A percentile compares a stretch with the other conserved stretches of the same genome.
Conservation (phyloP, 441 rosid genomes). For the Populus hybrid region DNA sequence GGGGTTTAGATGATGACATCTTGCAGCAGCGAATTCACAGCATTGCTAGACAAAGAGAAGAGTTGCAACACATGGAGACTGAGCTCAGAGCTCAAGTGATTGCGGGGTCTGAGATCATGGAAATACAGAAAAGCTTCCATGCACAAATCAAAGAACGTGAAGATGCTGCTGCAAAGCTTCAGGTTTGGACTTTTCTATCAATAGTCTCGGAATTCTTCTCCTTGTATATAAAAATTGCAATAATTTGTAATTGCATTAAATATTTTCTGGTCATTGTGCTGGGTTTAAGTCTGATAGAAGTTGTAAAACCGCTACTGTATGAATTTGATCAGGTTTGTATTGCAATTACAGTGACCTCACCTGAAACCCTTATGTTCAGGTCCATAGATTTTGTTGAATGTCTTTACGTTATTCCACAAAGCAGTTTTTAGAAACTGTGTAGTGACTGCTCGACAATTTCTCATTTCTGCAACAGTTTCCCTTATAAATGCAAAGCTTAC, state of each 20-base stretch:
- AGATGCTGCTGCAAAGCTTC: constrained; percentile 62
- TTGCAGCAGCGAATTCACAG: constrained; percentile 61
- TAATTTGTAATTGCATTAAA: not conserved
- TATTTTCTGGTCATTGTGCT: not conserved
- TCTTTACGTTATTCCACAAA: not conserved
- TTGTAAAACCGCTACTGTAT: not conserved
- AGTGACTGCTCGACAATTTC: not conserved
- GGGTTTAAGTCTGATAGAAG: not conserved
- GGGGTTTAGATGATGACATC: constrained; percentile 46
- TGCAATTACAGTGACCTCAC: not conserved
- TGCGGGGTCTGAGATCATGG: constrained; percentile 58
- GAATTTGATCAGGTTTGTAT: not conserved
- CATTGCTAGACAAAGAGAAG: constrained; percentile 67
- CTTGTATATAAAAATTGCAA: not conserved
- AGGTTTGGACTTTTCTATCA: constrained; percentile 40
- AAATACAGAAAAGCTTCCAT: constrained; percentile 55
- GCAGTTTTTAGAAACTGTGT: not conserved
- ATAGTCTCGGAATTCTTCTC: not conserved
- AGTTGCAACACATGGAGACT: constrained; percentile 71
- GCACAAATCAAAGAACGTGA: constrained; percentile 61
- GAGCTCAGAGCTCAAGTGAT: constrained; percentile 71
- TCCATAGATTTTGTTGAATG: not conserved
- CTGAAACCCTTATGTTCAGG: not conserved
- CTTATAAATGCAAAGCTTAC: constrained; percentile 11
- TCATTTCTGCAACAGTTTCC: not conserved